Evolutionary conservation across 2,329 filamentous ascomycete species (phyloP).

Genomic region (Penicillium sp.): DNA sequence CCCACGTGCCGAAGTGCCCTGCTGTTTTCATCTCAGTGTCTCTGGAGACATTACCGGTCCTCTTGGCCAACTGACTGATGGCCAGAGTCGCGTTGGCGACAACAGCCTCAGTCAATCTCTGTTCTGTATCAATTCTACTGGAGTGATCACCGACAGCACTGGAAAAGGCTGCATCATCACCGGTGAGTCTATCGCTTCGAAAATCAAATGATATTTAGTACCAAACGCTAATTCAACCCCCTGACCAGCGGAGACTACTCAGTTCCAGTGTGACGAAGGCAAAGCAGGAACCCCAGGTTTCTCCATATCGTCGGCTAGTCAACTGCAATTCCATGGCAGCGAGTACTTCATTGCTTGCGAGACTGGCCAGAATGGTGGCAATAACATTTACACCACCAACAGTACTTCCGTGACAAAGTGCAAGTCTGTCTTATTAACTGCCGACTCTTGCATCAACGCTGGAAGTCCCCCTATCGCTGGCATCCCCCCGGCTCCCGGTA

Average conservation of each 20-base stretch:
- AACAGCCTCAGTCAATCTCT: constrained; percentile 49
- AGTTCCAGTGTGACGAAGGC: constrained; percentile 65
- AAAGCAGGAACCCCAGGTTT: constrained; percentile 60
- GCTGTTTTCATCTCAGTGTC: constrained; percentile 59
- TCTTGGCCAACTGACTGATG: constrained; percentile 64
- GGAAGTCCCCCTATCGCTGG: constrained; percentile 16
- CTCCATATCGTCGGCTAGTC: constrained; percentile 57
- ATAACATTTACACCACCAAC: constrained; percentile 49
- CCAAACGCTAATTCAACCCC: constrained; percentile 18
- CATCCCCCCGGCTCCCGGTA: background rate
- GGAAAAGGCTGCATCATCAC: constrained; percentile 67
- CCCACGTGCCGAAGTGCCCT: constrained; percentile 41
- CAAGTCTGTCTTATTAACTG: constrained; percentile 37
- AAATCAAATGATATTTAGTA: background rate
- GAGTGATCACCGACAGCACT: constrained; percentile 58
- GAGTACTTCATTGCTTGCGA: constrained; percentile 64
- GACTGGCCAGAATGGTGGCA: constrained; percentile 49
- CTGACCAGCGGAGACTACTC: constrained; percentile 55
- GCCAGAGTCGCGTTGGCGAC: constrained; percentile 64
- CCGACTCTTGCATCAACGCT: constrained; percentile 42
- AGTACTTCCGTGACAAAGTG: constrained; percentile 40
- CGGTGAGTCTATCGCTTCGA: constrained; percentile 46
- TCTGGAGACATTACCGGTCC: constrained; percentile 55
- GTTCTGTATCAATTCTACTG: constrained; percentile 60
- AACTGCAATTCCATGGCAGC: constrained; percentile 56